Conservation (phyloP, 2,329 filamentous ascomycete species). For the Elsinoe necatrix region DNA sequence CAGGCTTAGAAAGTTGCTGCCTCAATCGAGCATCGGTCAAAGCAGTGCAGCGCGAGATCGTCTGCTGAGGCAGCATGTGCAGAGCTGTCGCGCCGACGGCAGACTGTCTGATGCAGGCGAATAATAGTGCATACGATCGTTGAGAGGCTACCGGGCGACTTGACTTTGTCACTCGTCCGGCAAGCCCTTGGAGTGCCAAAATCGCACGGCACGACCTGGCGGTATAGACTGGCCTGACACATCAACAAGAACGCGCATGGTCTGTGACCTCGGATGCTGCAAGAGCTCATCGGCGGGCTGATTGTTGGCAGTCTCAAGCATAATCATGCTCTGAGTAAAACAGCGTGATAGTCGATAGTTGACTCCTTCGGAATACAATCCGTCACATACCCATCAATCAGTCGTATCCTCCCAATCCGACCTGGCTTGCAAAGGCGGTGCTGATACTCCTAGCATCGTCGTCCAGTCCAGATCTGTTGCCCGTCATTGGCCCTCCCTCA, state of each 20-base stretch:
- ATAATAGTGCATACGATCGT: background rate
- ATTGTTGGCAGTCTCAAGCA: background rate
- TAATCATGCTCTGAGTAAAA: background rate
- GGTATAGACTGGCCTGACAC: background rate
- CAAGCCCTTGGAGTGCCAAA: background rate
- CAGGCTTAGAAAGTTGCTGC: background rate
- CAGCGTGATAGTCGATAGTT: background rate
- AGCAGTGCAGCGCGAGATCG: background rate
- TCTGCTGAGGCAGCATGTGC: background rate
- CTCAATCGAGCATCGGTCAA: background rate
- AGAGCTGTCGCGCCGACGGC: background rate
- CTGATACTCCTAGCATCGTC: slow-evolving; percentile 95
- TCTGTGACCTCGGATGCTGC: background rate
- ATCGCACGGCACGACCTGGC: background rate
- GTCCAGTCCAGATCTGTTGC: slow-evolving; percentile 60
- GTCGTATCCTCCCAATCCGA: slow-evolving; percentile 38
- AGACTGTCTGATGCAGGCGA: background rate
- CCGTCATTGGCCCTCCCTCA: slow-evolving; percentile 49
- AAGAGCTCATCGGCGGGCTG: background rate
- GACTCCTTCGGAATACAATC: background rate
- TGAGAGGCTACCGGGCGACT: background rate
- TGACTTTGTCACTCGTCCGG: background rate
- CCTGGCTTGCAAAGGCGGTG: slow-evolving; percentile 92
- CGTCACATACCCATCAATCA: slow-evolving; percentile 21
- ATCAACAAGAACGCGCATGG: background rate